Base-by-base conservation (phyloP, 805 yeast species). In the Tanozyma kutaoensis region DNA sequence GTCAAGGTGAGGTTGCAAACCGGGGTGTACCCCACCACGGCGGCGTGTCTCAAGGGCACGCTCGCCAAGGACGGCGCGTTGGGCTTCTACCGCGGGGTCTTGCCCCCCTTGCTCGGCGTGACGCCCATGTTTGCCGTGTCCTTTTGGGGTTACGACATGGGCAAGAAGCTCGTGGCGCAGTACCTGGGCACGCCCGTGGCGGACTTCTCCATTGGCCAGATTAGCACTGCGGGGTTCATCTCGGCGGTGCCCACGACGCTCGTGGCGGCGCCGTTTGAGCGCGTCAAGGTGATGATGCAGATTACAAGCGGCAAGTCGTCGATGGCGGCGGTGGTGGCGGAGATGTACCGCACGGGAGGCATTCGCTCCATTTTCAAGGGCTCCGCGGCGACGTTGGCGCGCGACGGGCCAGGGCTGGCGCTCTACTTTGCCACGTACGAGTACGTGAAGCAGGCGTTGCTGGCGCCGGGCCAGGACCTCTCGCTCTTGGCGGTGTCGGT, bases 91-190 rank as follows among this genome's bases (percentile, higher is more conserved):
- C 64, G 93, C 45, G 98, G 98, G 32, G 96, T 91, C 18, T 63
- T 80, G 9, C 95, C 97, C 10, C 98, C 98, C 3, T 57, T 88
- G 28, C 48, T 81, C n/a, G 98, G 98, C 14, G 96, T 88, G 14
- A 91, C 97, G 1, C 98, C 98, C 16, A 91, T 88, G 81, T 91
- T 91, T 61, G 97, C 97, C 2, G 91, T 91, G 14, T 79, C 94
- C 2, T 88, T 88, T 59, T 88, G 98, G 97, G 97, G 97, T 45
- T 88, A 91, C 52, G 96, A 85, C 46, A 62, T 82, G 28, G 97
- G 97, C 35, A 85, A 84, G 56, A 72, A 71, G 36, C 32, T 88
- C 3, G 93, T 86, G 3, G 40, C 68, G 1, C 37, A 51, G 3
- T 52, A 43, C 30, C 48, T 59, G 3, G 63, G 64, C 5, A 52